phyloP scores from a whole-genome alignment of 2,329 filamentous ascomycete genomes.

The Colletotrichum karsti region DNA sequence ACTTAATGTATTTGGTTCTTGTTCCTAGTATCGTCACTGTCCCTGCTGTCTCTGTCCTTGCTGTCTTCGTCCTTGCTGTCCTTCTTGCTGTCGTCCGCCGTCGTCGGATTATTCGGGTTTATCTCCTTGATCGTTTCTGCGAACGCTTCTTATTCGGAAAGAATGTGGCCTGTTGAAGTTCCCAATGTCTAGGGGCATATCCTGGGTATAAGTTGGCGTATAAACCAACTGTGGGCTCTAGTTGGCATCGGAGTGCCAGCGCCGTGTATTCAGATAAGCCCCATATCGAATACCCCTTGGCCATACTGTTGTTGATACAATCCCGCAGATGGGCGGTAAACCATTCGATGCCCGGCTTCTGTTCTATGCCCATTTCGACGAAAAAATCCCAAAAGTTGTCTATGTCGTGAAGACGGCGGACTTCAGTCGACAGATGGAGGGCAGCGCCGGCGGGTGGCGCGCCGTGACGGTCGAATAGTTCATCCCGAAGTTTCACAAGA shows the following conservation, averaged over 20 bases:
- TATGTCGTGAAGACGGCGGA: slow-evolving; percentile 52
- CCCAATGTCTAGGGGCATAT: no score
- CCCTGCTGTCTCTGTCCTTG: background rate
- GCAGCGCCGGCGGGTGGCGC: slow-evolving; percentile 51
- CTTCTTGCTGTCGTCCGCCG: no score
- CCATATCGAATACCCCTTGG: slow-evolving; percentile 39
- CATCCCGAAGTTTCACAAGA: slow-evolving; percentile 49
- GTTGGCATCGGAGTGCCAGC: background rate
- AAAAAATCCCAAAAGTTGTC: slow-evolving; percentile 52
- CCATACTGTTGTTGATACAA: slow-evolving; percentile 42
- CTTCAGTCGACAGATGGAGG: slow-evolving; percentile 47
- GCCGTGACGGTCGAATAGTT: slow-evolving; percentile 55
- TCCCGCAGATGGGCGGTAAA: slow-evolving; percentile 44
- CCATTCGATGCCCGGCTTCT: slow-evolving; percentile 29
- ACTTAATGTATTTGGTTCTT: no score
- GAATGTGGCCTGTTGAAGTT: background rate
- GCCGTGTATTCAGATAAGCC: background rate
- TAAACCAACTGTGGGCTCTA: slow-evolving; percentile 12
- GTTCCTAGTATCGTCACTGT: no score
- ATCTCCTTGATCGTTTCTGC: no score
- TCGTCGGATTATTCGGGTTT: no score
- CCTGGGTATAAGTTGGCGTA: background rate
- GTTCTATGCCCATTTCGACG: slow-evolving; percentile 48
- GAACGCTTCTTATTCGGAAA: background rate
- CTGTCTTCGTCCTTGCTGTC: no score